These are phyloP conservation scores for Zizania latifolia DNA, from an alignment of 176 grass and related monocot genomes.

Conservation along the genomic window DNA sequence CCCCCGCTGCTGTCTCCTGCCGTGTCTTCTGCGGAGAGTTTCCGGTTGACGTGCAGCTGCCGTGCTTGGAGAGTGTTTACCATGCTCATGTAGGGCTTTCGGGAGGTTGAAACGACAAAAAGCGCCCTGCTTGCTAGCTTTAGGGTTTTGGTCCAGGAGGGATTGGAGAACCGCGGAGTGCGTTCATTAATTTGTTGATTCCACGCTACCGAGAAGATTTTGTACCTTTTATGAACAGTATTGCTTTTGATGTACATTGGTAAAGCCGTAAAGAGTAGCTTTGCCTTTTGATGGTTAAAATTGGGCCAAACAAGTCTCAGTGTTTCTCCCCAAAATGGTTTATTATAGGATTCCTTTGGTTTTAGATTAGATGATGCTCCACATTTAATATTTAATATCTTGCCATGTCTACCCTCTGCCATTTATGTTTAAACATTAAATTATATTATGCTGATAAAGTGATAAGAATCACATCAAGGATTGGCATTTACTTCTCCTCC, in stretches of 20 bases:
- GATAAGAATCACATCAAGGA: background rate
- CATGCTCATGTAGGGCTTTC: background rate
- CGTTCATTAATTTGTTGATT: background rate
- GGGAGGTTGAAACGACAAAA: background rate
- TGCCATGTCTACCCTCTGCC: background rate
- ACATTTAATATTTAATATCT: background rate
- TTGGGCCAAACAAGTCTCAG: background rate
- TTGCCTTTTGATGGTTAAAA: background rate
- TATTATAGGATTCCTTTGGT: background rate
- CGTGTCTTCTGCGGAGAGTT: background rate
- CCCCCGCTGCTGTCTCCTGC: background rate
- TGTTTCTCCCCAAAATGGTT: background rate
- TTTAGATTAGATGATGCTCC: background rate
- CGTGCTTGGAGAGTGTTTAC: no score
- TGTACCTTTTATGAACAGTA: background rate
- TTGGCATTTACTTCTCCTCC: background rate
- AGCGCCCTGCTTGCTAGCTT: background rate
- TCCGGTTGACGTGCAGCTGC: background rate
- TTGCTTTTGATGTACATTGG: background rate
- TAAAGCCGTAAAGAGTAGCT: background rate
- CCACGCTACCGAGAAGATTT: background rate
- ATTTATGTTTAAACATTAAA: background rate
- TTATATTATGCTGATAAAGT: background rate
- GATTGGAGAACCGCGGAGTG: background rate
- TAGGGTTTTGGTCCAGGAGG: background rate